These are phyloP conservation scores for Capsicum baccatum DNA, from an alignment of 257 asterid species.

Conservation along the genomic window DNA sequence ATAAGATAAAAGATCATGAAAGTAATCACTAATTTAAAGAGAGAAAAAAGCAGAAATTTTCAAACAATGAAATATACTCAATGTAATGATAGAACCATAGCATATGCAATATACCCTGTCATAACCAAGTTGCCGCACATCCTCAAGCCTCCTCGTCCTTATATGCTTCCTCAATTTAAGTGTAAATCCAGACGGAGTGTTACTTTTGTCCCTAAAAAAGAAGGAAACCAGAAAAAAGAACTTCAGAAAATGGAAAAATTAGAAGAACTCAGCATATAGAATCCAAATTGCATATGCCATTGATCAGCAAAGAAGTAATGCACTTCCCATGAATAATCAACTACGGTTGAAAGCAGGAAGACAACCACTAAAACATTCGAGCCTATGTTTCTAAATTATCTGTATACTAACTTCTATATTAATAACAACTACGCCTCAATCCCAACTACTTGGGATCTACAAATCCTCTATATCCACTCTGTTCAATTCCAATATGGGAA, in stretches of 20 bases:
- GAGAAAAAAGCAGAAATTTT: neutral
- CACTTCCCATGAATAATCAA: neutral
- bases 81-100: constrained; percentile 21
- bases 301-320: constrained; percentile 23
- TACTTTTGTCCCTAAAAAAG: constrained; percentile 84
- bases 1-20: constrained; percentile 25
- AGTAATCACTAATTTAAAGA: neutral
- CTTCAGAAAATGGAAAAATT: neutral
- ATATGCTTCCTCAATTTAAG: constrained; percentile 94
- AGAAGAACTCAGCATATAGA: neutral
- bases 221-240: neutral
- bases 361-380: neutral
- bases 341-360: neutral
- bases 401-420: neutral
- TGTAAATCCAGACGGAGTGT: constrained; percentile 97
- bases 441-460: constrained; percentile 1
- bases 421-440: neutral
- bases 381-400: neutral
- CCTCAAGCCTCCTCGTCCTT: constrained; percentile 96
- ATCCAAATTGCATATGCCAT: constrained; percentile 9
- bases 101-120: constrained; percentile 68
- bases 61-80: constrained; percentile 24
- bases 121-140: constrained; percentile 97
- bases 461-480: neutral
- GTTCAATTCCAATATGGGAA: neutral